Base-by-base conservation (phyloP, 2,329 filamentous ascomycete genomes). In the Paecilomyces dactylethromorphus region DNA sequence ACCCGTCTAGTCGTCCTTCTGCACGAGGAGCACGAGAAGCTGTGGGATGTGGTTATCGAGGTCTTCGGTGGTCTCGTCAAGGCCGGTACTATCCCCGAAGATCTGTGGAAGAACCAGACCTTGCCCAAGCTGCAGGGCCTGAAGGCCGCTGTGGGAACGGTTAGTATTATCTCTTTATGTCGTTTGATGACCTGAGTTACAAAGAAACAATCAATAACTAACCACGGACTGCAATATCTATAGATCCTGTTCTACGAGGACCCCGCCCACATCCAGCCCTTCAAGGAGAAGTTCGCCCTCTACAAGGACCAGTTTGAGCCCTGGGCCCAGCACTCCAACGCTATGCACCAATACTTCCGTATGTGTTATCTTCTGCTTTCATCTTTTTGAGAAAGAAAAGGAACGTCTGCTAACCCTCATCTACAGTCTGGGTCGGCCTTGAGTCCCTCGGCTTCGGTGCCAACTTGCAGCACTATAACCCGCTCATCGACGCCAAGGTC, bases 391-490 rank as follows among this genome's bases (percentile, higher is more conserved):
- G 32, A 52, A 11, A 53, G 18, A 22, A 21, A 59, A 15, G 11
- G 18, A 24, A 35, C 50, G 31, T 50, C 5, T 7, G 45, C 51
- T 60, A 54, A 60, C 58, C 45, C 12, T 12, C 39, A 33, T 0
- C 10, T 33, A 18, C 54, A 76, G 75, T 91, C 65, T 96, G 92
- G 92, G 87, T 87, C 18, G 89, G 87, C 3, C 85, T 96, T 59
- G 89, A 92, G 78, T 82, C 87, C 61, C 91, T 94, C 73, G 91
- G 92, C 31, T 84, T 95, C 58, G 91, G 91, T 64, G 89, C 88
- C 72, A 96, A 92, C 82, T 82, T 96, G 56, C 92, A 96, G 82
- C 92, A 96, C 80, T 96, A 96, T 82, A 94, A 91, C 83, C 91
- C 91, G 21, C 76, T 96, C 59, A 85, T 95, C 66, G 89, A 96